Evolutionary conservation across 2,329 filamentous ascomycete genomes (phyloP).

Genomic region (Scorias spongiosa): DNA sequence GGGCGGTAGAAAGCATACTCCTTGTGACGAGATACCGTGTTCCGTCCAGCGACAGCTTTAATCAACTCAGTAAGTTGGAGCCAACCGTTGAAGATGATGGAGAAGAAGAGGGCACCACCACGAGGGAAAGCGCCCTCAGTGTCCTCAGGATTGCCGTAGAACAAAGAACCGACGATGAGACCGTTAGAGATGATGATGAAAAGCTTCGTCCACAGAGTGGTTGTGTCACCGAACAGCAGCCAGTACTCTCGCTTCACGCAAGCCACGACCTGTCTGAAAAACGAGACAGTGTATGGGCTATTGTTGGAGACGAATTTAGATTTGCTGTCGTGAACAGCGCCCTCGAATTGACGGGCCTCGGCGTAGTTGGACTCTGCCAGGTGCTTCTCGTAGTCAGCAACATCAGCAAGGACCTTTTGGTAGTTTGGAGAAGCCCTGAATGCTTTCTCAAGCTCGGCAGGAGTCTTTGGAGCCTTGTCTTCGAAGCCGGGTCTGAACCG

Average conservation of each 20-base stretch:
- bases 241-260: slow-evolving; percentile 60
- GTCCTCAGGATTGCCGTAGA: slow-evolving; percentile 49
- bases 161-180: slow-evolving; percentile 64
- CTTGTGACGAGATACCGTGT: slow-evolving; percentile 52
- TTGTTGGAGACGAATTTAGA: slow-evolving; percentile 50
- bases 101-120: slow-evolving; percentile 51
- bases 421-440: slow-evolving; percentile 52
- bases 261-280: slow-evolving; percentile 54
- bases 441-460: slow-evolving; percentile 51
- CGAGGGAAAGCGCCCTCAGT: slow-evolving; percentile 48
- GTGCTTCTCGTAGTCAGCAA: slow-evolving; percentile 44
- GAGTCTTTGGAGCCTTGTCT: slow-evolving; percentile 50
- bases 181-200: slow-evolving; percentile 62
- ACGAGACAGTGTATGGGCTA: slow-evolving; percentile 63
- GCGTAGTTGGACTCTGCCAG: slow-evolving; percentile 41
- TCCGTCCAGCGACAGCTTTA: slow-evolving; percentile 57
- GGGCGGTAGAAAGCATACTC: slow-evolving; percentile 58
- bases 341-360: slow-evolving; percentile 50
- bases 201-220: slow-evolving; percentile 61
- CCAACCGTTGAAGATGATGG: slow-evolving; percentile 51
- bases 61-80: slow-evolving; percentile 65
- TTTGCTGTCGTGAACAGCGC: slow-evolving; percentile 48
- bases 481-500: slow-evolving; percentile 52
- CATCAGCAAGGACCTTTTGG: slow-evolving; percentile 43
- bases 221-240: slow-evolving; percentile 61